Evolutionary conservation across 345 rosid species (phyloP).

Genomic region (Corchorus olitorius): DNA sequence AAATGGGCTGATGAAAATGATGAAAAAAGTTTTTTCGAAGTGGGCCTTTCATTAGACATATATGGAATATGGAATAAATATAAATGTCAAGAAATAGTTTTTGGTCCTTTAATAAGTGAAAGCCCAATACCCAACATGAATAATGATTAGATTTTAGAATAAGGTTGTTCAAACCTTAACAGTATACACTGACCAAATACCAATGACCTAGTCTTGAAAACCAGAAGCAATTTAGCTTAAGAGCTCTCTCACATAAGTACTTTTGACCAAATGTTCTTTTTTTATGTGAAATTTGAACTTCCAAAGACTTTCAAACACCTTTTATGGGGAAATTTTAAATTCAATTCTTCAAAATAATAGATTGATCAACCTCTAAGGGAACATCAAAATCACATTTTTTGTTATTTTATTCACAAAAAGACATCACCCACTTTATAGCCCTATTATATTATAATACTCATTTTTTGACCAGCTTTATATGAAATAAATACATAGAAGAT

Average conservation of each 20-base stretch:
- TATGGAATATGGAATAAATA: too few species aligned
- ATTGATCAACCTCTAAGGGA: slow-evolving; percentile 20
- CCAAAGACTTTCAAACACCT: slow-evolving; percentile 28
- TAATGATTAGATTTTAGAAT: not conserved
- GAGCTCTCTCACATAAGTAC: not conserved
- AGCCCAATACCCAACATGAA: too few species aligned
- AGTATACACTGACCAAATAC: not conserved
- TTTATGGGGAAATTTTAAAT: slow-evolving; percentile 20
- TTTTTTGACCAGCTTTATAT: slow-evolving; percentile 26
- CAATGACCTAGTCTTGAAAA: not conserved
- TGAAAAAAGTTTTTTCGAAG: too few species aligned
- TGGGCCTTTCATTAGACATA: too few species aligned
- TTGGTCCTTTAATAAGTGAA: too few species aligned
- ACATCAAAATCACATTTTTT: not conserved
- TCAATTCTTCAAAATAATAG: not conserved
- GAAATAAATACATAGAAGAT: not conserved
- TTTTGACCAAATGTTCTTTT: slow-evolving; percentile 23
- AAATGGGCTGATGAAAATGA: too few species aligned
- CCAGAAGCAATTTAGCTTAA: too few species aligned
- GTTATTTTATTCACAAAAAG: not conserved
- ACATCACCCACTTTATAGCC: not conserved
- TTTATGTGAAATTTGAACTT: slow-evolving; percentile 25
- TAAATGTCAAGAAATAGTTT: too few species aligned
- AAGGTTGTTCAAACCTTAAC: not conserved
- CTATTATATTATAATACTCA: not conserved